Base-by-base conservation (phyloP, 2,329 filamentous ascomycete species). In the Thielaviopsis euricoi region DNA sequence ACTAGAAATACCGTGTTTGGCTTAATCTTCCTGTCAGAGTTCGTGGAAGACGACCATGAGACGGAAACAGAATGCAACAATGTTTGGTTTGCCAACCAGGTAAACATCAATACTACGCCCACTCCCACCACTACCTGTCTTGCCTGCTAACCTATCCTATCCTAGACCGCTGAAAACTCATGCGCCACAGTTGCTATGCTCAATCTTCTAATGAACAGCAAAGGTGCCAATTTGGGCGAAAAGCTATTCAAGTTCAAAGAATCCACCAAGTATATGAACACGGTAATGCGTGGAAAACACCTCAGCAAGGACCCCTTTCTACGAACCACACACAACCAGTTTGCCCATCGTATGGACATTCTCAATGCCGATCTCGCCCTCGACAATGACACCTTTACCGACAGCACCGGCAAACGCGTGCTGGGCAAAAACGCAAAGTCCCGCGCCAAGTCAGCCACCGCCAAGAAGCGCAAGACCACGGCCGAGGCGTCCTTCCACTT, bases 1-100 rank as follows among this genome's bases (percentile, higher is more conserved):
- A 37, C 5, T 64, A 87, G 84, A 5, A 79, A 85, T 64, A 86
- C 87, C 1, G 77, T 93, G 1, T 82, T 88, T 64, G 91, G 91
- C 2, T 72, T 97, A n/a, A 86, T 98, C 54, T 93, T 97, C 62
- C 78, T 95, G 1, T 95, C 89, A 65, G 80, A 85, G 60, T 95
- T 79, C 62, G 66, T 81, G 64, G 76, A 79, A 3, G 70, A 75
- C 6, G 72, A 73, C 43, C 68, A 73, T 55, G 69, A 79, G 33
- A 74, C 77, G n/a, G 76, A 81, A 68, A 63, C 79, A 72, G 65
- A 79, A 73, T 65, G 75, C 58, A 74, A 71, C 51, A 72, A 80
- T 2, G 74, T 97, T 19, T 98, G 93, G 91, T 97, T 96, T 68
- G 89, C 90, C 26, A 96, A 96, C 65, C 91, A 95, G 72, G 85